Conservation (phyloP, 495 filamentous ascomycete genomes). For the Xanthoparmelia taractica region DNA sequence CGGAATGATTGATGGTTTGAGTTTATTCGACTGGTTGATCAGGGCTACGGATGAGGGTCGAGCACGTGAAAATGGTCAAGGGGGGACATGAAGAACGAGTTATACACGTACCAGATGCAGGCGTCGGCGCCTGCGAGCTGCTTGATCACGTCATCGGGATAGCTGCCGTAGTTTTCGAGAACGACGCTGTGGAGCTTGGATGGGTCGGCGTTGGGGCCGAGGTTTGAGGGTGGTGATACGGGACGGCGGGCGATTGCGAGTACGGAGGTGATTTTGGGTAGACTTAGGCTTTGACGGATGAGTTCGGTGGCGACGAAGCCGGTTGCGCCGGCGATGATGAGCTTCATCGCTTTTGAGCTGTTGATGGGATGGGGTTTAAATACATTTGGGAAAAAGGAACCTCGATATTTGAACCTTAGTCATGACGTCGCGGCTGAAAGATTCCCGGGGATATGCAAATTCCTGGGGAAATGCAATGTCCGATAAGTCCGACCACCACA, state of each 20-base stretch:
- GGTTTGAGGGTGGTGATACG: conserved; percentile 24
- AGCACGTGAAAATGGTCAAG: neutral
- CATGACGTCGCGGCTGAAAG: no score
- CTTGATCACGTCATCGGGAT: conserved; percentile 34
- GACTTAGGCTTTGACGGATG: conserved; percentile 35
- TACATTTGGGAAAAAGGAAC: no score
- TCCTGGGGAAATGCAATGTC: no score
- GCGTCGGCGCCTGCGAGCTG: conserved; percentile 42
- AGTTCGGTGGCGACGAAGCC: conserved; percentile 43
- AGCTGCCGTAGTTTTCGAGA: conserved; percentile 36
- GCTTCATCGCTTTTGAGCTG: conserved; percentile 44
- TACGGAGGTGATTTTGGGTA: conserved; percentile 34
- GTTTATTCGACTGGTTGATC: neutral
- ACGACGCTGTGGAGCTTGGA: conserved; percentile 37
- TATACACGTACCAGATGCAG: conserved; percentile 42
- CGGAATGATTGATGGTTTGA: neutral
- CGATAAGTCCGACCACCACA: no score
- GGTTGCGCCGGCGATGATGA: conserved; percentile 44
- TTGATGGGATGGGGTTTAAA: no score
- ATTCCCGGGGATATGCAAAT: no score
- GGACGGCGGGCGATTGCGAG: conserved; percentile 34
- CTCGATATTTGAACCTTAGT: no score
- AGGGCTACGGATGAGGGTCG: neutral
- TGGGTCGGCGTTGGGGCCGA: conserved; percentile 17
- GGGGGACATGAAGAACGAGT: neutral